Conservation (phyloP, 179 eudicot species). For the Heliamphora pulchella region DNA sequence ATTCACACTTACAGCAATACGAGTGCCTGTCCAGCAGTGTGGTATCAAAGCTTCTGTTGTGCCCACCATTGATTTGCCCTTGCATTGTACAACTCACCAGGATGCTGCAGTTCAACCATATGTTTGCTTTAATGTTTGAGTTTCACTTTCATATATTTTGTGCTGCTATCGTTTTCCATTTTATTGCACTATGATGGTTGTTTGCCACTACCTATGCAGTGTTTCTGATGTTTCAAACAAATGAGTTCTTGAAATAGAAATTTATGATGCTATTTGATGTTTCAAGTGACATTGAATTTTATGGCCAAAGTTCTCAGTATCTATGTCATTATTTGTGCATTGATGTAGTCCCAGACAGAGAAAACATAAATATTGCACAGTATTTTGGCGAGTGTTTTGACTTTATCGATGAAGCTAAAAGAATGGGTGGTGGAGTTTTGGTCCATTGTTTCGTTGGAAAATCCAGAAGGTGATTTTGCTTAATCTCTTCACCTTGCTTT, state of each 20-base stretch:
- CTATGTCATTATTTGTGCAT: slow-evolving; percentile 13
- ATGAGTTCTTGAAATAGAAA: neutral
- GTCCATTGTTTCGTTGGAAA: slow-evolving; percentile 81
- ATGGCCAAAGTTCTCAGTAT: neutral
- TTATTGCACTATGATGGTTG: neutral
- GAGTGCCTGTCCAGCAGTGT: no score
- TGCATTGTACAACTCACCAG: no score
- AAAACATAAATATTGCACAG: slow-evolving; percentile 37
- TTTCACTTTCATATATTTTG: neutral
- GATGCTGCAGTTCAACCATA: no score
- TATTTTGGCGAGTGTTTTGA: slow-evolving; percentile 67
- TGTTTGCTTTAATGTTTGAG: neutral
- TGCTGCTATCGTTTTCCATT: neutral
- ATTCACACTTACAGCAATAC: no score
- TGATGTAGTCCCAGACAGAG: slow-evolving; percentile 58
- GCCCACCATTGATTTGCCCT: no score
- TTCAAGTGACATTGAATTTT: slow-evolving; percentile 3
- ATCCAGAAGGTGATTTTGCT: slow-evolving; percentile 69
- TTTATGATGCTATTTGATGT: neutral
- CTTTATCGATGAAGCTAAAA: slow-evolving; percentile 76
- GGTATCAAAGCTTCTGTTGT: no score
- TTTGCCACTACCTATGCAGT: neutral
- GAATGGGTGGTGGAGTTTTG: slow-evolving; percentile 60
- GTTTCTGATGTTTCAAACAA: neutral
- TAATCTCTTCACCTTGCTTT: neutral